Conservation (phyloP, 768 basidiomycete genomes). For the Sarcomyxa edulis region DNA sequence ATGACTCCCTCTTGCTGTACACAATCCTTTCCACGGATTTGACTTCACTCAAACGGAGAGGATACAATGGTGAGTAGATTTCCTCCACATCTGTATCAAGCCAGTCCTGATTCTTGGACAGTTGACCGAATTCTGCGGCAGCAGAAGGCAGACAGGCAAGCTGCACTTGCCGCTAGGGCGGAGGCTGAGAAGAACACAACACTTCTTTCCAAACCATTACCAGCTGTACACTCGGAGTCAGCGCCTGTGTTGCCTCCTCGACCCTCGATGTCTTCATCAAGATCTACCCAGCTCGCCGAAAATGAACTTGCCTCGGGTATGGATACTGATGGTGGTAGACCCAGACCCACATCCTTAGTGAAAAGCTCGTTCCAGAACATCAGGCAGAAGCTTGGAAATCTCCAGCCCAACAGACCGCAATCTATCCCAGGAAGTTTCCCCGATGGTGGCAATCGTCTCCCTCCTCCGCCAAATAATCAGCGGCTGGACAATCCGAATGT, state of each 20-base stretch:
- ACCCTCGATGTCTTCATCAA: no score
- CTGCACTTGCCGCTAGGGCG: conserved; percentile 37
- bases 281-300: no score
- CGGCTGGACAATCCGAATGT: conserved; percentile 14
- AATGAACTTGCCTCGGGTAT: neutral
- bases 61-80: conserved; percentile 76
- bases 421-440: neutral
- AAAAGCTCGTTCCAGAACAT: conserved; percentile 21
- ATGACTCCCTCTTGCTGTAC: conserved; percentile 87
- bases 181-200: conserved; percentile 26
- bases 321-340: conserved; percentile 4
- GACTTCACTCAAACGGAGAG: conserved; percentile 71
- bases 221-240: no score
- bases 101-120: no score
- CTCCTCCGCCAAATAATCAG: neutral
- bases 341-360: conserved; percentile 8
- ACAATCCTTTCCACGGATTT: conserved; percentile 92
- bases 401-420: conserved; percentile 3
- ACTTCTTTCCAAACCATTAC: conserved; percentile 19
- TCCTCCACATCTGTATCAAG: no score
- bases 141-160: conserved; percentile 63
- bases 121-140: conserved; percentile 90
- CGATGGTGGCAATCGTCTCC: neutral
- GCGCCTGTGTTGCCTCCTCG: no score
- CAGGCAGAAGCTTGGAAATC: conserved; percentile 21